Percentiles rank a stretch among this genome's conserved stretches.
Evolutionary conservation across 139 green algal genomes (phyloP).

Genomic region (Eudorina sp.): DNA sequence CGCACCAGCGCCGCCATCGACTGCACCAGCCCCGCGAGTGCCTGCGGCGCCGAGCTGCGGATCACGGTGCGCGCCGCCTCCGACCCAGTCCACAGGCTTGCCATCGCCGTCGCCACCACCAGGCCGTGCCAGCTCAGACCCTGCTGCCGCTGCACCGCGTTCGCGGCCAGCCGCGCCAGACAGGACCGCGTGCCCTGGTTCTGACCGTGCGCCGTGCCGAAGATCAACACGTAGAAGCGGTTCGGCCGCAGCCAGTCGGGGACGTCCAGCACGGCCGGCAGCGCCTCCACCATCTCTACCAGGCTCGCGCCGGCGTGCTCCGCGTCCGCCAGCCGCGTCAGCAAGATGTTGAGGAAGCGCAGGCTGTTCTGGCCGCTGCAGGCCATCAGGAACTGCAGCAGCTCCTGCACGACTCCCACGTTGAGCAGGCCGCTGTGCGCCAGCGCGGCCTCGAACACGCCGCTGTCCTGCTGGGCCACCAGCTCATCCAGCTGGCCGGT

Average conservation of each 20-base stretch:
- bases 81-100: background rate
- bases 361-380: background rate
- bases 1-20: background rate
- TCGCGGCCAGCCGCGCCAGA: background rate
- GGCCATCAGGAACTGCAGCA: slow-evolving; percentile 25
- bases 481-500: background rate
- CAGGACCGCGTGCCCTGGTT: too few species aligned
- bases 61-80: background rate
- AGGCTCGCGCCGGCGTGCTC: background rate
- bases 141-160: background rate
- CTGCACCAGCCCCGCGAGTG: background rate
- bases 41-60: background rate
- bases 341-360: background rate
- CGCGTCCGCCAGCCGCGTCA: background rate
- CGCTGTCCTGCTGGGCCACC: background rate
- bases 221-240: background rate
- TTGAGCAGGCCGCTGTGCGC: slow-evolving; percentile 5
- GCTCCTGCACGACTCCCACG: background rate
- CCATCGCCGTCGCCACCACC: background rate
- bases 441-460: slow-evolving; percentile 27
- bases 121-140: background rate
- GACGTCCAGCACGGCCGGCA: slow-evolving; percentile 12
- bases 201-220: background rate
- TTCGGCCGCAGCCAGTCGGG: background rate
- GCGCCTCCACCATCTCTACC: background rate